Percentiles rank a stretch among this genome's conserved stretches.
Evolutionary conservation across 176 grass and related monocot species (phyloP).

Genomic region (Zoysia japonica): DNA sequence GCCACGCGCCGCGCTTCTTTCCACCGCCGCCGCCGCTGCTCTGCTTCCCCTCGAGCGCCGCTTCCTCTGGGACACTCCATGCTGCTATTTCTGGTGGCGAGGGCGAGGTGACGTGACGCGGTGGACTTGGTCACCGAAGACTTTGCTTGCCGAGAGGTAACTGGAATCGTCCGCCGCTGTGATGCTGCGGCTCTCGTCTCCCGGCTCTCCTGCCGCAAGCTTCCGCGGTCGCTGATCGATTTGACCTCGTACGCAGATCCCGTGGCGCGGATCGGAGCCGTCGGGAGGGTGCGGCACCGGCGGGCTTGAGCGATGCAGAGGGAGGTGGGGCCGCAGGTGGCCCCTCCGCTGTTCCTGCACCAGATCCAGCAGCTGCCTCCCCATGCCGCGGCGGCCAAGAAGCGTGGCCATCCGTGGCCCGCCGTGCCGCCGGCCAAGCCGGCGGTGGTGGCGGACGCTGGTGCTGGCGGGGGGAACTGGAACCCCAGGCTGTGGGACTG

Average conservation of each 20-base stretch:
- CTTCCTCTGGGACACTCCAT: neutral
- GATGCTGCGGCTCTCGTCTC: neutral
- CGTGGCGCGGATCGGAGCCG: slow-evolving; percentile 23
- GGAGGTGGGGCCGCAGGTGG: slow-evolving; percentile 82
- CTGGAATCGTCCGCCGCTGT: slow-evolving; percentile 15
- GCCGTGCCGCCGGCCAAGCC: slow-evolving; percentile 3
- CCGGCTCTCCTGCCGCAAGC: no score
- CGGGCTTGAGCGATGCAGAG: slow-evolving; percentile 52
- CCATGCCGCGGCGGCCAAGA: slow-evolving; percentile 43
- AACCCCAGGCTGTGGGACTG: slow-evolving; percentile 88
- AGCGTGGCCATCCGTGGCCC: slow-evolving; percentile 53
- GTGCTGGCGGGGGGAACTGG: slow-evolving; percentile 51
- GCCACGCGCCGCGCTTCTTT: neutral
- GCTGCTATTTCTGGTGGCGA: neutral
- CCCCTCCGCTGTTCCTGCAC: slow-evolving; percentile 62
- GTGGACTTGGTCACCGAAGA: slow-evolving; percentile 13
- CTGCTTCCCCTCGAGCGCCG: neutral
- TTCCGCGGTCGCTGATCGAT: neutral
- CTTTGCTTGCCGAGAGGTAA: slow-evolving; percentile 35
- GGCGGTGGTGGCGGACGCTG: neutral
- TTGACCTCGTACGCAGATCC: slow-evolving; percentile 36
- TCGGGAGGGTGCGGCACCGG: neutral
- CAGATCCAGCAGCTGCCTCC: slow-evolving; percentile 61
- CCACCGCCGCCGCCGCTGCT: neutral
- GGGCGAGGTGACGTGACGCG: slow-evolving; percentile 20